Base-by-base conservation (phyloP, 164 flowering plant genomes). In the Pachysandra terminalis region DNA sequence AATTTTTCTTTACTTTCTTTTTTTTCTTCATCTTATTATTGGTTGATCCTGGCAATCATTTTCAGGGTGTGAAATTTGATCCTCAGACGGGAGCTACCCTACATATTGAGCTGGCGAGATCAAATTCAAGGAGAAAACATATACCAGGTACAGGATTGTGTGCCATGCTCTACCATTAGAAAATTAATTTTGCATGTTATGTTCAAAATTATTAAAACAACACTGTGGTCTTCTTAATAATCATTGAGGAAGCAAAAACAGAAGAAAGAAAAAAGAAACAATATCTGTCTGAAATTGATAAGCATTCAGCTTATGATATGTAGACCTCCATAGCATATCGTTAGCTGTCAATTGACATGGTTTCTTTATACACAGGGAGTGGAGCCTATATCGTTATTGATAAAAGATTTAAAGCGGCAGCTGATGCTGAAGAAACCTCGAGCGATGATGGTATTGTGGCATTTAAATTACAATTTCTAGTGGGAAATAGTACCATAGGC, bases 61-160 rank as follows among this genome's bases (percentile, higher is more conserved):
- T 74, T 61, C 83, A 93, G 97, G 98, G 98, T 74, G 84, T 79
- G 19, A 83, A 72, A 58, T 93, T 91, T 80, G 96, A 93, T 66
- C 97, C 96, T 32, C 84, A 86, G 69, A 72, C 82, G 51, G 96
- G 94, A 55, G 81, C 87, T 9, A 68, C 68, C 61, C 77, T 93
- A 81, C 94, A 89, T 80, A 81, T 93, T 69, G 98, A 91, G 75
- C 75, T 88, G 56, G 98, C 98, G 0, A 87, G 96, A 79, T 85
- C 97, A 71, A 89, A 93, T 77, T 93, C 97, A 56, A 81, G 94
- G 52, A 81, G 82, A 63, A 88, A 82, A 71, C 70, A 72, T 27
- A 80, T 71, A 69, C 81, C 90, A 66, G 96, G 98, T 90, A 64
- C 32, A 56, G 19, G 41, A 32, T 6, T 68, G 52, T 64, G 21